These are phyloP conservation scores for Chaetothyriales sp. DNA, from an alignment of 2,329 filamentous ascomycete genomes.

Conservation along the genomic window DNA sequence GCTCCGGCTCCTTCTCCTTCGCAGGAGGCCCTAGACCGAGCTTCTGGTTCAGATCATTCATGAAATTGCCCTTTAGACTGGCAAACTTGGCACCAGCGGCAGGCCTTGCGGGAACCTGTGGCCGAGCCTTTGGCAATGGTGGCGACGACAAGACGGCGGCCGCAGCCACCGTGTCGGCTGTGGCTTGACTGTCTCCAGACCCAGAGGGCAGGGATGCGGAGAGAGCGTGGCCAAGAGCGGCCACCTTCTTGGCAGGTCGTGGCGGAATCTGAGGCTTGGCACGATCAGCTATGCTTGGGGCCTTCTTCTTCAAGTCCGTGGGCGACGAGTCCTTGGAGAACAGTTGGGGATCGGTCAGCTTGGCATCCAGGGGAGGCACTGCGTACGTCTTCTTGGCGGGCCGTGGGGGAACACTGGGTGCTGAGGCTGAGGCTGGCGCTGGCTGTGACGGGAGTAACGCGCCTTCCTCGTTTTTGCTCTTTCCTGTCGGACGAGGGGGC, in stretches of 20 bases:
- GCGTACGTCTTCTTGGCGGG: constrained; percentile 24
- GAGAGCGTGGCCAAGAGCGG: constrained; percentile 23
- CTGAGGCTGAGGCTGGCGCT: constrained; percentile 12
- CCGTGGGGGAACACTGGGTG: constrained; percentile 20
- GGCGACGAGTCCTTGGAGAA: constrained; percentile 28
- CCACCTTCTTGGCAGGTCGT: constrained; percentile 48
- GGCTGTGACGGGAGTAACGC: no score
- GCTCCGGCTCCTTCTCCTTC: constrained; percentile 52
- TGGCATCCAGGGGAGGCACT: constrained; percentile 22
- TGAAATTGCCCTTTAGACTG: constrained; percentile 76
- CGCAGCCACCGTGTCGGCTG: constrained; percentile 21
- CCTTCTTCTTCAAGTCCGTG: constrained; percentile 38
- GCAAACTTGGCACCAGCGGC: constrained; percentile 69
- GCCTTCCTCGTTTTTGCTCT: constrained; percentile 16
- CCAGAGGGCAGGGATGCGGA: constrained; percentile 26
- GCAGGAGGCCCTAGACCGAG: constrained; percentile 75
- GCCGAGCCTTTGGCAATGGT: constrained; percentile 56
- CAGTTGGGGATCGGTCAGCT: constrained; percentile 23
- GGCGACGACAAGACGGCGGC: constrained; percentile 24
- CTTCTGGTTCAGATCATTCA: constrained; percentile 84
- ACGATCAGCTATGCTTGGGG: constrained; percentile 42
- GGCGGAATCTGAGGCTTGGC: constrained; percentile 55
- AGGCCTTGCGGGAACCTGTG: constrained; percentile 65
- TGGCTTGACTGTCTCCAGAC: constrained; percentile 26
- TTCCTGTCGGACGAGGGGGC: constrained; percentile 19